Evolutionary conservation across 192 early-diverging fungal species (phyloP), one percentile per base, ranked within the genome.

Genomic region (Paraglomus brasilianum): DNA sequence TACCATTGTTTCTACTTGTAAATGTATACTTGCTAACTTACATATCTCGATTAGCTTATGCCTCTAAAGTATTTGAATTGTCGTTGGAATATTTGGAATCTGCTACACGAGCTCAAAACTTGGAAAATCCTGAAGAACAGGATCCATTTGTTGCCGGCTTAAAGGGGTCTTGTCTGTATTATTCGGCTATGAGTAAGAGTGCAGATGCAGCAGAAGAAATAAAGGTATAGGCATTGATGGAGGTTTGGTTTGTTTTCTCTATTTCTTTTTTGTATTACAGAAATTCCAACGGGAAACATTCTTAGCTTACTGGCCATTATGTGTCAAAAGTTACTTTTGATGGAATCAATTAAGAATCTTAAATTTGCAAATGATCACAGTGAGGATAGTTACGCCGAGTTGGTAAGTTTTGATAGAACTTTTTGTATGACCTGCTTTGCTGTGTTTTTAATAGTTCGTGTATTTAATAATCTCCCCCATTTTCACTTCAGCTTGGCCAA

Each of bases 401-500:
- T 24, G 22, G 53, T 56, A 36, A 56, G n/a, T 56, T 14, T 56
- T 11, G 30, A 30, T 30, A 30, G 30, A 30, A 30, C 30, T 30
- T 30, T 30, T 30, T 30, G 30, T 30, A 30, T 30, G 30, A 30
- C 30, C 3, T 30, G 30, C 30, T 30, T 30, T 30, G 30, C 30
- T 3, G 3, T 30, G 30, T 30, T 30, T 30, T 30, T 30, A 30
- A 30, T 30, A 30, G 30, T 30, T 30, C 30, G 1, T 24, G n/a
- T 22, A 24, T 30, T 55, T 30, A 13, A 30, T 55, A 55, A 21
- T 21, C 10, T 55, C 13, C 19, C 6, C 10, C 36, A 17, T 40
- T 55, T 72, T n/a, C 6, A 8, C 17, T 39, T 8, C 44, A 80
- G 78, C 64, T 80, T 55, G 78, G 78, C 13, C 75, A 80, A 66